Evolutionary conservation across 2,329 filamentous ascomycete species (phyloP).

Genomic region (Botrytis fabae): DNA sequence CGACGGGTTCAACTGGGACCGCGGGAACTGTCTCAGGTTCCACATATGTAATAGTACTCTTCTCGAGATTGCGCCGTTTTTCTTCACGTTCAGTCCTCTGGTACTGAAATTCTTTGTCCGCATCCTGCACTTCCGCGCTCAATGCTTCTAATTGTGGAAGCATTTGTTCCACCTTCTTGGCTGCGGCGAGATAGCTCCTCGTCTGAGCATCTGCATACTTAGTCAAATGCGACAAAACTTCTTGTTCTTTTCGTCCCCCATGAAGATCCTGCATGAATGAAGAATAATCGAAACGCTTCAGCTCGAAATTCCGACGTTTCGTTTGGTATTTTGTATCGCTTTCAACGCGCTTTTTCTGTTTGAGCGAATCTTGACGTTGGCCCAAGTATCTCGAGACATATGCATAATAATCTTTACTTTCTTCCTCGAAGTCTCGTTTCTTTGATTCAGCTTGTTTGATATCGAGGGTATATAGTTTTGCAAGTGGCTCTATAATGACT

Average conservation of each 20-base stretch:
- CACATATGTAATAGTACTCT: constrained; percentile 72
- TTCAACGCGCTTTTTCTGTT: constrained; percentile 93
- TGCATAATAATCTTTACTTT: constrained; percentile 97
- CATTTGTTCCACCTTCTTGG: constrained; percentile 84
- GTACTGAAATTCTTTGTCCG: constrained; percentile 95
- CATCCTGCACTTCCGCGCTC: constrained; percentile 83
- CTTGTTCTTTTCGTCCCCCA: constrained; percentile 96
- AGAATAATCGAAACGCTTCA: constrained; percentile 97
- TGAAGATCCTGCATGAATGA: constrained; percentile 99
- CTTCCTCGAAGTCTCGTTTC: constrained; percentile 97
- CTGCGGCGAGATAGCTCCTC: constrained; percentile 74
- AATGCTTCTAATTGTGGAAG: constrained; percentile 88
- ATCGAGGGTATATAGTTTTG: constrained; percentile 87
- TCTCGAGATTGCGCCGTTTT: constrained; percentile 86
- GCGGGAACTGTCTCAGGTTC: constrained; percentile 64
- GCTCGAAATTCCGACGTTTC: constrained; percentile 91
- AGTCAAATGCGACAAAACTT: constrained; percentile 90
- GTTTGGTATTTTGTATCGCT: constrained; percentile 95
- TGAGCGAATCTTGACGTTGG: constrained; percentile 90
- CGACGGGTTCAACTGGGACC: constrained; percentile 45
- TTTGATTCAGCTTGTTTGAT: constrained; percentile 98
- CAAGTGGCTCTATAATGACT: constrained; percentile 91
- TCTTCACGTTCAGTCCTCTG: constrained; percentile 94
- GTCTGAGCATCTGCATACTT: constrained; percentile 92
- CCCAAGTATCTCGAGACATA: constrained; percentile 96